Percentiles rank a stretch among this genome's conserved stretches.
These are phyloP conservation scores for Sanghuangporus baumii DNA, from an alignment of 1,284 basidiomycete genomes.

Conservation along the genomic window DNA sequence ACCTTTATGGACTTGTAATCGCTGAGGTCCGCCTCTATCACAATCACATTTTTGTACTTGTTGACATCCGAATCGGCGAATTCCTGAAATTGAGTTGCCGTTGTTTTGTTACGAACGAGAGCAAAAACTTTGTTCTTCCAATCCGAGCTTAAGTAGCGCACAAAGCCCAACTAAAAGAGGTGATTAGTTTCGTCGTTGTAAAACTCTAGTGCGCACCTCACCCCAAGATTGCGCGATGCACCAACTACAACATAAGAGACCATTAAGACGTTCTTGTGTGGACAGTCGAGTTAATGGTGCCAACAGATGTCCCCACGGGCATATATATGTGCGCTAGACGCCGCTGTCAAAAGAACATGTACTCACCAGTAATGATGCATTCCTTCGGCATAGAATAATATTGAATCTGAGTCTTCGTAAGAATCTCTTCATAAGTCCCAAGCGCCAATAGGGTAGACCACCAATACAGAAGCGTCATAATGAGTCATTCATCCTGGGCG, in stretches of 20 bases:
- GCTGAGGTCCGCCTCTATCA: slow-evolving; percentile 30
- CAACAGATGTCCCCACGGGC: too few relatives aligned
- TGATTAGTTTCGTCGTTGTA: background rate
- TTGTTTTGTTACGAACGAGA: slow-evolving; percentile 22
- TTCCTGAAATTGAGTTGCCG: background rate
- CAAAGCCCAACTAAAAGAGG: slow-evolving; percentile 28
- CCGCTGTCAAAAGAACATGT: too few relatives aligned
- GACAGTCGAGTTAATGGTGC: too few relatives aligned
- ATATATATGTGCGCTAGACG: too few relatives aligned
- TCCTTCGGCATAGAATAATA: too few relatives aligned
- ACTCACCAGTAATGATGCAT: too few relatives aligned
- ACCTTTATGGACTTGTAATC: slow-evolving; percentile 26
- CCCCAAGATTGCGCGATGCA: slow-evolving; percentile 30
- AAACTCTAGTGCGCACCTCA: slow-evolving; percentile 8
- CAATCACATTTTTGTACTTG: slow-evolving; percentile 25
- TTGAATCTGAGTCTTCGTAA: too few relatives aligned
- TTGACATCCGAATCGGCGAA: slow-evolving; percentile 14
- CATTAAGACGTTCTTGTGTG: slow-evolving; percentile 18
- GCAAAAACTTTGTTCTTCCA: slow-evolving; percentile 29
- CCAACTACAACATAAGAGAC: slow-evolving; percentile 29
- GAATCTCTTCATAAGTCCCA: too few relatives aligned
- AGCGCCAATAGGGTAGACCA: too few relatives aligned
- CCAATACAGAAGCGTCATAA: too few relatives aligned
- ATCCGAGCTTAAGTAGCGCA: slow-evolving; percentile 25
- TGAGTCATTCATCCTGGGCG: too few relatives aligned